phyloP scores from a whole-genome alignment of 306 rosid species.

The Gastrolobium villosum region DNA sequence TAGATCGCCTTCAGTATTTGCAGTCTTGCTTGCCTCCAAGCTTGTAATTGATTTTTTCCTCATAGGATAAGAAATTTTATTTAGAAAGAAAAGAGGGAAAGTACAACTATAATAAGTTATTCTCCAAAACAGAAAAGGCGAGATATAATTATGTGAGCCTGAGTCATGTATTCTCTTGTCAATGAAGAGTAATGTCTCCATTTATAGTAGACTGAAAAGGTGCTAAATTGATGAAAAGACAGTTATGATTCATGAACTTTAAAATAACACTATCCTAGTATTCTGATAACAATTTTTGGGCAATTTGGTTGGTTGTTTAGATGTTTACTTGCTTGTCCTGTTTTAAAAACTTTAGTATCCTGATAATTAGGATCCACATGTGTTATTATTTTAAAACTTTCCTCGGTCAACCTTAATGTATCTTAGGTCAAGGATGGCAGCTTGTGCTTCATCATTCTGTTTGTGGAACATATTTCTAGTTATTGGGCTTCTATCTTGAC shows the following conservation, averaged over 20 bases:
- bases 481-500: slow-evolving; percentile 16
- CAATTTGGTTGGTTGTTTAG: not conserved
- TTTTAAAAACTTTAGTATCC: not conserved
- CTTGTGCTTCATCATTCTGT: slow-evolving; percentile 13
- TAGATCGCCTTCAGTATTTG: not conserved
- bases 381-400: not conserved
- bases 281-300: slow-evolving; percentile 2
- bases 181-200: not conserved
- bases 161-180: not conserved
- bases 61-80: not conserved
- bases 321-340: not conserved
- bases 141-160: not conserved
- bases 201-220: slow-evolving; percentile 4
- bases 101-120: not conserved
- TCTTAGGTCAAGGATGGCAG: slow-evolving; percentile 15
- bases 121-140: slow-evolving; percentile 15
- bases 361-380: not conserved
- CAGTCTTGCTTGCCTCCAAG: not conserved
- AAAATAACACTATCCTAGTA: not conserved
- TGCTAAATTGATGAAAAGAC: slow-evolving; percentile 5
- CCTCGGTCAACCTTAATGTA: not conserved
- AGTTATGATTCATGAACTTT: slow-evolving; percentile 22
- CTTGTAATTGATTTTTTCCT: not conserved
- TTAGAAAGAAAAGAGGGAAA: not conserved
- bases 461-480: not conserved